Evolutionary conservation across 306 rosid genomes (phyloP).

Genomic region (Prosopis cineraria): DNA sequence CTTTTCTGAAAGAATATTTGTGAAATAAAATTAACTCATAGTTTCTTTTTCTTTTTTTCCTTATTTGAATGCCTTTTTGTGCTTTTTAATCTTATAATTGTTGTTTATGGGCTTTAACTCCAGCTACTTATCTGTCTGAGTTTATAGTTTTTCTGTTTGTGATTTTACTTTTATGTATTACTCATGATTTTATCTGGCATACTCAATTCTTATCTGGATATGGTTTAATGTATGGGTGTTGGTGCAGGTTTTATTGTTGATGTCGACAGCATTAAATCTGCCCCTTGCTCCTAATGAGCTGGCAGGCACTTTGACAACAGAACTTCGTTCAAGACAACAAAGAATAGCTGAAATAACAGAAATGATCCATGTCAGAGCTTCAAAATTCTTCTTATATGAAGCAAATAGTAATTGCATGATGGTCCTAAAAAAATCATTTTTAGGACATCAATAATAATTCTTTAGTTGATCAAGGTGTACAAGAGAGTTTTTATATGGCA

Average conservation of each 20-base stretch:
- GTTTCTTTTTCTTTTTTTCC: neutral
- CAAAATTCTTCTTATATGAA: conserved; percentile 27
- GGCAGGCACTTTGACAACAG: conserved; percentile 52
- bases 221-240: neutral
- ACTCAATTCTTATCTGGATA: neutral
- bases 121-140: neutral
- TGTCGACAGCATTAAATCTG: conserved; percentile 77
- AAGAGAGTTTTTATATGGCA: neutral
- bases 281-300: conserved; percentile 39
- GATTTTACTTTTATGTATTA: neutral
- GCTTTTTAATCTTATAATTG: neutral
- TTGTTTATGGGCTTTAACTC: neutral
- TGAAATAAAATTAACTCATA: neutral
- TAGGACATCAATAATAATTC: neutral
- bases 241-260: conserved; percentile 80
- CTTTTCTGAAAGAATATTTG: neutral
- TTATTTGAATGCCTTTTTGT: neutral
- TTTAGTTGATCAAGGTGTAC: neutral
- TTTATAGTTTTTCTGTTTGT: neutral
- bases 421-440: neutral
- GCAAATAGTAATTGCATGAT: conserved; percentile 27
- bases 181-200: neutral
- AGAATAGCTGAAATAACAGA: conserved; percentile 93
- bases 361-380: conserved; percentile 91
- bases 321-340: conserved; percentile 79